Evolutionary conservation across 805 yeast genomes (phyloP), one percentile per base, ranked within the genome.

Genomic region (Nakazawaea molendinolei): DNA sequence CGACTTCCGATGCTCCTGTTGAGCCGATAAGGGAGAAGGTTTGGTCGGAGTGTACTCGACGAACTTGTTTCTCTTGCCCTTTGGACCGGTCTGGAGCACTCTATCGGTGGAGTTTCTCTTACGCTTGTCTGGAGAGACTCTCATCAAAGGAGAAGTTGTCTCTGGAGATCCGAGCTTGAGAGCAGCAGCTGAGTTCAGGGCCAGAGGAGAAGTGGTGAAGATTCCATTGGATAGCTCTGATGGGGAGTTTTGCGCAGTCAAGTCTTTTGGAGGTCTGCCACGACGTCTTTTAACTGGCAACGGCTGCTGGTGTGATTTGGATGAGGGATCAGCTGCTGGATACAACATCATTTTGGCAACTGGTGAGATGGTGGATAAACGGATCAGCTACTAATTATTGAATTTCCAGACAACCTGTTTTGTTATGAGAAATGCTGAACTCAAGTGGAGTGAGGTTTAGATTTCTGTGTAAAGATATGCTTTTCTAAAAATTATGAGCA

Each of bases 91-190:
- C 13, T 26, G 28, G 9, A n/a, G n/a, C 19, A 34, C 34, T 15
- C 16, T 34, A 14, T 23, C 29, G 3, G 19, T 22, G 21, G 28
- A 18, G 14, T 10, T 10, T 20, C 36, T 22, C 25, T 30, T 34
- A 23, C 36, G 31, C 14, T 27, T 28, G 25, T 34, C 38, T 3
- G 49, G 51, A n/a, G 46, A 43, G 2, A 49, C 50, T 30, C 44
- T 40, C 53, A 49, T 49, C 23, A 44, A 27, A 10, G 53, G 51
- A 3, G 47, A 39, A 5, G 40, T 36, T 16, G 36, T 32, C 34
- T 47, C 44, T 23, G 51, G 51, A 20, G 45, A 41, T 2, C 46
- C 44, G 9, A 34, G 27, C 23, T 28, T 41, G 23, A 41, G 19
- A 22, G 42, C 41, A 23, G 47, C 44, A 8, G 42, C 49, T 7